Base-by-base conservation (phyloP, 805 yeast genomes). In the Cyberlindnera maritima region DNA sequence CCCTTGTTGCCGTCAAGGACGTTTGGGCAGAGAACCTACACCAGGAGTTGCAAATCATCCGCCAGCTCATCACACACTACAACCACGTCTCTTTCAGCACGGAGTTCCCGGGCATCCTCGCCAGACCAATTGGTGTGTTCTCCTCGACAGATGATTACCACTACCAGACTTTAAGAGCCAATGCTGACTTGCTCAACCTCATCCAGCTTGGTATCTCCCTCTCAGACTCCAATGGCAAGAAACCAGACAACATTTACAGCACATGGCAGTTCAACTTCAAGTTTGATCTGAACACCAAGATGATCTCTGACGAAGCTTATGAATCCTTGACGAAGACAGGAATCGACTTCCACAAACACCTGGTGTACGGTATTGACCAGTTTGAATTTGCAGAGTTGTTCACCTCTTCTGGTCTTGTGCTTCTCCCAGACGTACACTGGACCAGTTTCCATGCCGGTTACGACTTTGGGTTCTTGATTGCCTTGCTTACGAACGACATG, bases 221-320 rank as follows among this genome's bases (percentile, higher is more conserved):
- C 20, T 73, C 88, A 46, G 94, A 86, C 62, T 71, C 73, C 37
- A 74, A 73, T 44, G 94, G 92, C 13, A 80, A 77, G 48, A 80
- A 79, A 47, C 91, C 91, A 2, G 85, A 81, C 54, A 71, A 71
- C 53, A 75, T 75, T 19, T 78, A 83, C 29, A 79, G 85, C 4
- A 88, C 97, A n/a, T 94, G 97, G 97, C 97, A 92, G 64, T 91
- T 94, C 70, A 94, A 94, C 66, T 90, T 94, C 70, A 74, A 77
- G 55, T 94, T 90, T 66, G 91, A 87, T 65, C 68, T 87, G 32
- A 72, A 77, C 33, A 70, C 74, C 29, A 94, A 89, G 61, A 92
- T 94, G 97, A 88, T 81, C 55, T 85, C 92, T 19, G 81, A 81
- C 45, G 98, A 91, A 57, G 88, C 92, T 17, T 74, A 90, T 46